phyloP scores from a whole-genome alignment of 2,329 filamentous ascomycete genomes.

The Pseudogymnoascus sp. region DNA sequence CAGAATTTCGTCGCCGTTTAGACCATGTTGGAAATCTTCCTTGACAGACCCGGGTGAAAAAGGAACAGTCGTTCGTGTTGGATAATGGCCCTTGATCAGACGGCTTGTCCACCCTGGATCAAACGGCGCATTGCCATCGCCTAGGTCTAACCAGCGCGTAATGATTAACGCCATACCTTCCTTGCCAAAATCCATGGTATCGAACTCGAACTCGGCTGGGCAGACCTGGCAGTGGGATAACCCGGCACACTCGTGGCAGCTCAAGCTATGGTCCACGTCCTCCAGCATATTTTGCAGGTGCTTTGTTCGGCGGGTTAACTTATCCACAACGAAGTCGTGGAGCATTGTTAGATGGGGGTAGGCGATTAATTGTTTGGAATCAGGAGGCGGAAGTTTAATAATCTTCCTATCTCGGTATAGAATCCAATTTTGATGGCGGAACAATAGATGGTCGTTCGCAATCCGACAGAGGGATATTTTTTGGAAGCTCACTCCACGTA shows the following conservation, averaged over 20 bases:
- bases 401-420: not conserved
- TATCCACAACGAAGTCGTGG: not conserved
- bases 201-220: slow-evolving; percentile 13
- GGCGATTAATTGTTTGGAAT: not conserved
- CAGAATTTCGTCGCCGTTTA: not conserved
- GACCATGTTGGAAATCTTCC: not conserved
- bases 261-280: not conserved
- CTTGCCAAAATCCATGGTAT: slow-evolving; percentile 13
- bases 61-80: not conserved
- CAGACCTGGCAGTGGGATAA: not conserved
- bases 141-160: slow-evolving; percentile 15
- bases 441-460: not conserved
- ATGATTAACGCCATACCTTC: slow-evolving; percentile 13
- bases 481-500: not conserved
- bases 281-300: not conserved
- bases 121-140: slow-evolving; percentile 9
- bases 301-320: not conserved
- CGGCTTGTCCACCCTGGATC: slow-evolving; percentile 12
- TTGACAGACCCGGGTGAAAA: not conserved
- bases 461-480: not conserved
- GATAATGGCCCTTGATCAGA: not conserved
- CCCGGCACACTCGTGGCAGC: not conserved
- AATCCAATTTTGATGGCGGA: not conserved
- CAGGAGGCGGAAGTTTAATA: not conserved
- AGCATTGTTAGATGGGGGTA: not conserved